Conservation (phyloP, 805 yeast species). For the Saccharomyces kudriavzevii region DNA sequence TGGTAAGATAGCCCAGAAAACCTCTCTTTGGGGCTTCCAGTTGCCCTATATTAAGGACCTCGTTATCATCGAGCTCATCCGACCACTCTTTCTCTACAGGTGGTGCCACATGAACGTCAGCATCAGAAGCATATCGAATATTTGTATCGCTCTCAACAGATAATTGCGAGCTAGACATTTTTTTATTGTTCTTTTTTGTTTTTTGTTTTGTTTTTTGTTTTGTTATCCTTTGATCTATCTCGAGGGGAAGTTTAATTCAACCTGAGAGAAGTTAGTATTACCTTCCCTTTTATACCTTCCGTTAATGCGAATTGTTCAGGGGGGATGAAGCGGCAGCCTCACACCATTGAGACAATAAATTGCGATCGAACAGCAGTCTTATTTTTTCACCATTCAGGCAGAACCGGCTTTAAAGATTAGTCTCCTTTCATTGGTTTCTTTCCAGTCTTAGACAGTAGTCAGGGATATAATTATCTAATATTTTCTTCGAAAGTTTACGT, state of each 20-base stretch:
- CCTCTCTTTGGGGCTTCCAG: background rate
- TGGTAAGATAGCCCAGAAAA: background rate
- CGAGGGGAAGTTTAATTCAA: background rate
- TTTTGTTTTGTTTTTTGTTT: background rate
- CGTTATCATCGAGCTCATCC: background rate
- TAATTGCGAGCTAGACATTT: background rate
- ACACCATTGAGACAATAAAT: background rate
- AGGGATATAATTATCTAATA: background rate
- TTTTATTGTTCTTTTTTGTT: background rate
- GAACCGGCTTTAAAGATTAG: background rate
- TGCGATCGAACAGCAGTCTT: background rate
- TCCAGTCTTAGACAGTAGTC: background rate
- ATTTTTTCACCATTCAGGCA: background rate
- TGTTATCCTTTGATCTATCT: background rate
- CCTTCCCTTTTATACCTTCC: background rate
- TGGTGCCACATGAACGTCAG: background rate
- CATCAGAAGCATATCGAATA: background rate
- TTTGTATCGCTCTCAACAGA: background rate
- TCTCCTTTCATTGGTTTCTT: background rate
- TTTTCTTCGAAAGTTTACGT: background rate
- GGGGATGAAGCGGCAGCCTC: background rate
- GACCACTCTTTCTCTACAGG: background rate
- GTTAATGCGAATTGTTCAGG: background rate
- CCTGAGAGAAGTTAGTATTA: background rate
- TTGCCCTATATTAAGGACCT: background rate